Base-by-base conservation (phyloP, 306 rosid species). In the Macrotyloma uniflorum region DNA sequence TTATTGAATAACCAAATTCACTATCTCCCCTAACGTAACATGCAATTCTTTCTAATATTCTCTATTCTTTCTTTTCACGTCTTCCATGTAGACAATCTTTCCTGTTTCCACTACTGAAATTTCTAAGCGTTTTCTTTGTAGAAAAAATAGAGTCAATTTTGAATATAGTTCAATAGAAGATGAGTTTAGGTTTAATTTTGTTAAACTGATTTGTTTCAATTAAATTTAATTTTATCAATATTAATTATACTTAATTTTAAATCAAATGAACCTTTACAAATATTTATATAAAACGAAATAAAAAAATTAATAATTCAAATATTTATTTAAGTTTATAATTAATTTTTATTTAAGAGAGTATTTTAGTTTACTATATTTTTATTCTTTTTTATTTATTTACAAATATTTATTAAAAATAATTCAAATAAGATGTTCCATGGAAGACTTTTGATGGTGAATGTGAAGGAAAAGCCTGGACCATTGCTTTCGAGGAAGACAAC, bases 401-500 rank as follows among this genome's bases (percentile, higher is more conserved):
- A 57, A 59, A 59, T 28, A 11, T 23, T 57, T 0, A 57, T 22
- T 24, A 3, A 20, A 7, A 23, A 57, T 1, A 4, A 57, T 24
- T 57, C 8, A 23, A 24, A 23, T 58, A 67, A 22, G 58, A 75
- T n/a, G 53, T 80, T 80, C 68, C 76, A 46, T 24, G 16, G 26
- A 20, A 64, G 75, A 70, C 45, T 76, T 80, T 71, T 18, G 75
- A 12, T 6, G 18, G 64, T 67, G 72, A 72, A 81, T 40, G 36
- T 30, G 74, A 67, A 73, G 74, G 16, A 20, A 77, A 76, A 72
- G 80, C 65, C 77, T 77, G 14, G n/a, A 67, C 28, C 58, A 47
- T 57, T 58, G 54, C 67, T 70, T 84, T 84, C 43, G 54, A 28
- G 64, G 38, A 40, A 55, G 81, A 42, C 84, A 75, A 33, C 28